Evolutionary conservation across 768 basidiomycete genomes (phyloP).

Genomic region (Leucocoprinus sp.): DNA sequence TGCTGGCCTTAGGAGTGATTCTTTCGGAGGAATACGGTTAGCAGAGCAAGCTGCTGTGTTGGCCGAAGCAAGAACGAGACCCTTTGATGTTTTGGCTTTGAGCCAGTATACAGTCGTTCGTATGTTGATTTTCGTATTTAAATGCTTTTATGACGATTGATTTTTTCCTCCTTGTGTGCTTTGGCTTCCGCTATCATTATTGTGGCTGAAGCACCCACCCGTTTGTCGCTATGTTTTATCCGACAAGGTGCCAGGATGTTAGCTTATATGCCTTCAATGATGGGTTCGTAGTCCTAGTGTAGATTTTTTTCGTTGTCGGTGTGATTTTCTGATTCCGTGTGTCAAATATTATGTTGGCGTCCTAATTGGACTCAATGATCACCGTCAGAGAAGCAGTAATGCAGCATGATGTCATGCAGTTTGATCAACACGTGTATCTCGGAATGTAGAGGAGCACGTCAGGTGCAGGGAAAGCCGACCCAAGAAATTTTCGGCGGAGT

Average conservation of each 20-base stretch:
- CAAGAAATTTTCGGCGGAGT: too few species aligned
- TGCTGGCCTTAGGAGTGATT: slow-evolving; percentile 26
- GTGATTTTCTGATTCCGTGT: too few species aligned
- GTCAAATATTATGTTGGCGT: too few species aligned
- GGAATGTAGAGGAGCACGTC: too few species aligned
- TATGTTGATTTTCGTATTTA: slow-evolving; percentile 31
- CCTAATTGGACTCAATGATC: too few species aligned
- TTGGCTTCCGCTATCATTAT: not conserved
- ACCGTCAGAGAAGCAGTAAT: too few species aligned
- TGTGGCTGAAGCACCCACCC: slow-evolving; percentile 31
- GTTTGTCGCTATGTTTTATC: slow-evolving; percentile 43
- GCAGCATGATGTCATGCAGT: too few species aligned
- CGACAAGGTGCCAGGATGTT: slow-evolving; percentile 49
- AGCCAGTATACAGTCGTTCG: slow-evolving; percentile 72
- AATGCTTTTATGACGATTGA: slow-evolving; percentile 2
- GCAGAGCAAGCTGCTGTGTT: slow-evolving; percentile 58
- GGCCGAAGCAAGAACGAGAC: slow-evolving; percentile 60
- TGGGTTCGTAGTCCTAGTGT: not conserved
- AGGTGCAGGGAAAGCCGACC: too few species aligned
- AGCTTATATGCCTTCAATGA: slow-evolving; percentile 22
- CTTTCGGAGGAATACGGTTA: slow-evolving; percentile 31
- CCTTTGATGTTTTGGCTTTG: slow-evolving; percentile 74
- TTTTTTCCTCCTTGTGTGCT: slow-evolving; percentile 1
- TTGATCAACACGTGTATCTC: too few species aligned
- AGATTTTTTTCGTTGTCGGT: too few species aligned